Percentiles rank a stretch among this genome's conserved stretches.
These are phyloP conservation scores for Tolypocladium tropicale DNA, from an alignment of 2,329 filamentous ascomycete genomes.

Conservation along the genomic window DNA sequence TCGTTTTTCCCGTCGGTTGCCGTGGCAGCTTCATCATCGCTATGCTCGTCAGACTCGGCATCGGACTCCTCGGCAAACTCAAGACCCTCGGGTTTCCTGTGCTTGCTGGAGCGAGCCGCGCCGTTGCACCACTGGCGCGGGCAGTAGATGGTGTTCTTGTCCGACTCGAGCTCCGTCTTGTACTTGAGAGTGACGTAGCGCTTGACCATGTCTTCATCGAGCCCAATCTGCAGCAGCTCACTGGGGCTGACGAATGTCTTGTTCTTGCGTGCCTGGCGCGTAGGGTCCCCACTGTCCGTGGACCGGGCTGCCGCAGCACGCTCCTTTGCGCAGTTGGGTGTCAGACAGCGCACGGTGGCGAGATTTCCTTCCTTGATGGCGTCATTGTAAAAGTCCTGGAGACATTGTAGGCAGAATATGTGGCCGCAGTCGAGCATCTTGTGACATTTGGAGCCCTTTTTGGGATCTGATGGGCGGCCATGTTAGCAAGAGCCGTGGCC, in stretches of 20 bases:
- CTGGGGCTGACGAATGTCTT: conserved; percentile 67
- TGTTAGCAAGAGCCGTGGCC: not conserved
- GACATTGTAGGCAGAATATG: conserved; percentile 81
- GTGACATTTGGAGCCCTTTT: conserved; percentile 77
- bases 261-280: conserved; percentile 34
- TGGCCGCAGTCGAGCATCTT: conserved; percentile 75
- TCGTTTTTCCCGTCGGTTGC: conserved; percentile 12
- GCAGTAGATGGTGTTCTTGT: conserved; percentile 88
- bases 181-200: conserved; percentile 86
- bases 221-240: conserved; percentile 69
- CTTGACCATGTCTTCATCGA: conserved; percentile 62
- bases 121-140: conserved; percentile 89
- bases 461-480: conserved; percentile 52
- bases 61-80: conserved; percentile 49
- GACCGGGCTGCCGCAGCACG: conserved; percentile 23
- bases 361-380: conserved; percentile 83
- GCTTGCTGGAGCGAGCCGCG: conserved; percentile 65
- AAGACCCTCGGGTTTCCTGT: conserved; percentile 59
- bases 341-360: conserved; percentile 66
- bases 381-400: conserved; percentile 82
- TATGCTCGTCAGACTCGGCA: conserved; percentile 37
- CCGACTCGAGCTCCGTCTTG: conserved; percentile 83
- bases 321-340: conserved; percentile 66
- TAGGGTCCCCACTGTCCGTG: conserved; percentile 1
- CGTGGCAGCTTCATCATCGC: conserved; percentile 29